Base-by-base conservation (phyloP, 345 rosid genomes). In the Linum trigynum region DNA sequence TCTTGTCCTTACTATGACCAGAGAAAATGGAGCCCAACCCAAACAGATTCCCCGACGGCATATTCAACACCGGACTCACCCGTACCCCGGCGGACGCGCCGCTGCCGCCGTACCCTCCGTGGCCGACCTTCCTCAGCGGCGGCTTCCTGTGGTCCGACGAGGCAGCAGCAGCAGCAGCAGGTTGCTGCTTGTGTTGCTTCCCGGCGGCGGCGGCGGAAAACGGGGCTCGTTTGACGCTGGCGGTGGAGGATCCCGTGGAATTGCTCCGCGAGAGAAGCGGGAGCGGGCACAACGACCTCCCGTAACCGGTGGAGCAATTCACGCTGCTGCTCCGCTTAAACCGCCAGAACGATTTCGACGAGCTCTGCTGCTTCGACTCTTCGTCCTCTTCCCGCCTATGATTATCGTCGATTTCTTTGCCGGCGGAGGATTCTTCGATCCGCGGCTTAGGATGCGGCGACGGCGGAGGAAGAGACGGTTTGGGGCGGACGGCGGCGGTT, bases 291-390 rank as follows among this genome's bases (percentile, higher is more conserved):
- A 90, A 48, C 40, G 86, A 81, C 67, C 84, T 73, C 4, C 94
- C 91, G 39, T 85, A 90, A 0, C 84, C 82, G 67, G 85, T 87
- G 2, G 85, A 86, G 63, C 96, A 85, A 55, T 85, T 86, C 71
- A 85, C 75, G 69, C 96, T 90, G 23, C 84, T 84, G 55, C 96
- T 90, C 53, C 96, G 73, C 62, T 85, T 87, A 77, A 89, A 85
- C 38, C 85, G 62, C 91, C 96, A 89, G 69, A 89, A 89, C 43
- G 96, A 86, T 79, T 75, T 83, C 55, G 88, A 71, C 16, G 75
- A 12, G 12, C 58, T 75, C 48, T 77, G 82, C 80, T 84, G 79
- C 68, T 79, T 74, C 16, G 67, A 79, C 3, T 71, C 63, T 23
- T 69, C 80, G 0, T 43, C 50, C 6, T 43, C 50, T 43, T 43